Evolutionary conservation across 177 flowering plant genomes (phyloP).

Genomic region (Vitis hybrid): DNA sequence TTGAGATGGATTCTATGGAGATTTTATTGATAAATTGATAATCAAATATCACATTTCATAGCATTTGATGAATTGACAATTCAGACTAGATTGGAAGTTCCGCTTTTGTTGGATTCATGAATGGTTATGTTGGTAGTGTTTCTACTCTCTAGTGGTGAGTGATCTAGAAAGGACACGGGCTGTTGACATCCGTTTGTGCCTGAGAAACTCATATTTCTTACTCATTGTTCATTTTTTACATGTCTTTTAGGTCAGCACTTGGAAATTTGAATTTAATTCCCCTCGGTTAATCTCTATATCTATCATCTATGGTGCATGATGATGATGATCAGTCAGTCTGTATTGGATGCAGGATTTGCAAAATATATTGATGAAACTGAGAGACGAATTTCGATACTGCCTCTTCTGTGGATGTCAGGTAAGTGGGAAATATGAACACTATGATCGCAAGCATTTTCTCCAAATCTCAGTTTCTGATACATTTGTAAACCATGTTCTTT

Average conservation of each 20-base stretch:
- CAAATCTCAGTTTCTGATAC: background rate
- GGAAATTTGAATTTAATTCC: background rate
- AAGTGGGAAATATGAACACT: conserved; percentile 4
- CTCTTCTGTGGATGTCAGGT: conserved; percentile 96
- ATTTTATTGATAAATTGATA: too few relatives aligned
- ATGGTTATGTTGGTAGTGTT: too few relatives aligned
- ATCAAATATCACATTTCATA: too few relatives aligned
- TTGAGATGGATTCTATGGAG: too few relatives aligned
- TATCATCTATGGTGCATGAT: background rate
- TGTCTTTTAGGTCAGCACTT: background rate
- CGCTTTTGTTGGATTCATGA: too few relatives aligned
- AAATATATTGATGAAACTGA: conserved; percentile 67
- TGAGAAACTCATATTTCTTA: background rate
- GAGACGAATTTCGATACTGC: conserved; percentile 77
- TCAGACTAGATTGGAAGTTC: too few relatives aligned
- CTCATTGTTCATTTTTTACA: background rate
- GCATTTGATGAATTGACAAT: too few relatives aligned
- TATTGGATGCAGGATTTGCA: conserved; percentile 70
- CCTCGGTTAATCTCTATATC: background rate
- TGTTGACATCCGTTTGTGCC: background rate
- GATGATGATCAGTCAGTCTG: background rate
- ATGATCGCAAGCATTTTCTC: background rate
- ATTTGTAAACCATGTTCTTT: background rate
- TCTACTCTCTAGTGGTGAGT: background rate
- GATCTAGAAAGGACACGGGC: too few relatives aligned